phyloP scores from a whole-genome alignment of 2,329 filamentous ascomycete species.

The Diaporthe sp. region DNA sequence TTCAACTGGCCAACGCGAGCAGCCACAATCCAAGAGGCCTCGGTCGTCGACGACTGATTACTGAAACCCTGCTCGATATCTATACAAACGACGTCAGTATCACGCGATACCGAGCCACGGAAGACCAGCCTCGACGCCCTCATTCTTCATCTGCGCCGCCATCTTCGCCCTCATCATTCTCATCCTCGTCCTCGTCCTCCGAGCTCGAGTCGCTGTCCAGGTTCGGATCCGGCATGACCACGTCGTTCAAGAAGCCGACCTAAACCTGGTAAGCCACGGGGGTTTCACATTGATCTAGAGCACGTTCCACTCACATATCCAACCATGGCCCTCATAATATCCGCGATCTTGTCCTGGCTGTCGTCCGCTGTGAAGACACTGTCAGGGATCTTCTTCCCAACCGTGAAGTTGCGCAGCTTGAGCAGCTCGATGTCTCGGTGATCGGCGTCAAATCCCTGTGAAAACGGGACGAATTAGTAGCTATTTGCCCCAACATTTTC shows the following conservation, averaged over 20 bases:
- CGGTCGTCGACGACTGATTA: background rate
- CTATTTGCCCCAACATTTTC: background rate
- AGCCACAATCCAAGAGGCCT: background rate
- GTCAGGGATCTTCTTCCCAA: conserved; percentile 75
- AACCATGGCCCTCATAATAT: conserved; percentile 74
- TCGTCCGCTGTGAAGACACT: conserved; percentile 69
- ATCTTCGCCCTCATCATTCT: conserved; percentile 2
- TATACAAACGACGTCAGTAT: conserved; percentile 13
- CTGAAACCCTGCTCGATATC: background rate
- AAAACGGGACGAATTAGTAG: background rate
- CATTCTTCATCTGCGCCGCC: conserved; percentile 18
- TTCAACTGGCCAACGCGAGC: background rate
- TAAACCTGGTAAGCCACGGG: conserved; percentile 45
- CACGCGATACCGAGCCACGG: background rate
- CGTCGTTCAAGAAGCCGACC: conserved; percentile 77
- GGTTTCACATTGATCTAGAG: conserved; percentile 34
- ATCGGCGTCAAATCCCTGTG: conserved; percentile 77
- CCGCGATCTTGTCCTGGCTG: conserved; percentile 72
- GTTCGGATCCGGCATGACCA: conserved; percentile 77
- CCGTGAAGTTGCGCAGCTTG: conserved; percentile 82
- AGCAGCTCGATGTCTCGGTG: conserved; percentile 85
- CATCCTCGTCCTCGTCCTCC: conserved; percentile 46
- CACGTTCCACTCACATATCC: conserved; percentile 77
- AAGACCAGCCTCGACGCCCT: background rate
- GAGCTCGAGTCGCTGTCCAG: conserved; percentile 59